Base-by-base conservation (phyloP, 805 yeast species). In the Saccharomycopsis sp. region DNA sequence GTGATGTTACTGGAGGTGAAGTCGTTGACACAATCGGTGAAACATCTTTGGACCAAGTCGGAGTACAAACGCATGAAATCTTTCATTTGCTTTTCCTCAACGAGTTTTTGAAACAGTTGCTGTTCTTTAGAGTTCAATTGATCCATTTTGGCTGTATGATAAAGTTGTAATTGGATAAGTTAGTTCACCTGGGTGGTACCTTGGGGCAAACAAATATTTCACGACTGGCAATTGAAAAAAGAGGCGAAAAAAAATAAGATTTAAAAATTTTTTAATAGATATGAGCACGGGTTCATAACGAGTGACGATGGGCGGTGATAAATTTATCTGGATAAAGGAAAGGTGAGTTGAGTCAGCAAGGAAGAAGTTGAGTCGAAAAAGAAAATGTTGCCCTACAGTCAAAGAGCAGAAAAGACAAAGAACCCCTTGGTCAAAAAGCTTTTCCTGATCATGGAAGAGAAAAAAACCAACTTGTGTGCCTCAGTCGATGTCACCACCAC, bases 51-150 rank as follows among this genome's bases (percentile, higher is more conserved):
- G 40, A 92, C 97, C 55, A 92, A 74, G 60, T 82, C 81, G 50
- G 97, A 87, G 75, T 92, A 92, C 45, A 82, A 69, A 67, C 92
- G 81, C 97, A 92, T 89, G 80, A 89, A 92, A 63, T 89, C 98
- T 65, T 83, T 84, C 96, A 92, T 88, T 67, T 89, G 98, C 72
- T 89, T 89, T 61, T 83, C 88, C 68, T 89, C 98, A 50, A 89
- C 95, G 50, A 89, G 68, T 63, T 80, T 88, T 66, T 87, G 95
- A 66, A 89, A 89, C 55, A 87, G 89, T 65, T 87, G 96, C 67
- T 92, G 97, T 68, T 89, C 98, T 61, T 85, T 83, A 60, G 78
- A 79, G 73, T 89, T 89, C 55, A 89, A 73, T 64, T 85, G 94
- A 59, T 89, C 98, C 98, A 89, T 89, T 40, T 36, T 48, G 15